Conservation (phyloP, 805 yeast genomes). For the Citeromyces nyonsensis region DNA sequence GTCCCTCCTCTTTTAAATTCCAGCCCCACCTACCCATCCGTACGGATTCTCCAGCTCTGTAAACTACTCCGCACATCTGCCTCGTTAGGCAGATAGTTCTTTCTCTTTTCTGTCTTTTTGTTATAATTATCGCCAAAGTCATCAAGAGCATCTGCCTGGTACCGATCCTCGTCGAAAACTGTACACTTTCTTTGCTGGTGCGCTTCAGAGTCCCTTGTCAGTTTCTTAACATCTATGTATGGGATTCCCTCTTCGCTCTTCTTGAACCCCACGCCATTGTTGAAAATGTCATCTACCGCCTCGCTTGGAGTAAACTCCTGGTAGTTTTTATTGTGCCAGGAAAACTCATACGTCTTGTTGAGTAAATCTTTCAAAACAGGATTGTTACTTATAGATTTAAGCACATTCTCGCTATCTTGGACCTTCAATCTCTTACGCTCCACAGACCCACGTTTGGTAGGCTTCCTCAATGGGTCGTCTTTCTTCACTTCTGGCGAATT, state of each 20-base stretch:
- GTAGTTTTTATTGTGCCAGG: constrained; percentile 15
- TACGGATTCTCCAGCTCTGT: no score
- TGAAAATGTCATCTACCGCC: constrained; percentile 58
- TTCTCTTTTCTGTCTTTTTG: no score
- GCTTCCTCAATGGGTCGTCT: not conserved
- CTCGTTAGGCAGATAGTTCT: no score
- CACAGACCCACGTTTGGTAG: not conserved
- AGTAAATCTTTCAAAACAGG: constrained; percentile 8
- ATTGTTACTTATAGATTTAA: constrained; percentile 1
- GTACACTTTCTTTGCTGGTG: no score
- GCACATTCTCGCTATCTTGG: not conserved
- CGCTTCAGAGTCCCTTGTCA: no score
- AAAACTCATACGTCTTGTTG: constrained; percentile 14
- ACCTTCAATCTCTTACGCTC: not conserved
- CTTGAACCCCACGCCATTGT: constrained; percentile 57
- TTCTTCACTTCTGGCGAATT: not conserved
- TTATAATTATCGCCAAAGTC: no score
- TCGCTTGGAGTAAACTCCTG: constrained; percentile 49
- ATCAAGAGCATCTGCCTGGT: no score
- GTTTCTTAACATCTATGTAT: constrained; percentile 16
- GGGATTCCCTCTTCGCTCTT: constrained; percentile 26
- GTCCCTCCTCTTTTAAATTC: no score
- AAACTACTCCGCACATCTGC: no score
- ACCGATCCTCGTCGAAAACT: no score
- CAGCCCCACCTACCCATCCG: no score